These are phyloP conservation scores for Knufia fluminis DNA, from an alignment of 2,329 filamentous ascomycete species.

Conservation along the genomic window DNA sequence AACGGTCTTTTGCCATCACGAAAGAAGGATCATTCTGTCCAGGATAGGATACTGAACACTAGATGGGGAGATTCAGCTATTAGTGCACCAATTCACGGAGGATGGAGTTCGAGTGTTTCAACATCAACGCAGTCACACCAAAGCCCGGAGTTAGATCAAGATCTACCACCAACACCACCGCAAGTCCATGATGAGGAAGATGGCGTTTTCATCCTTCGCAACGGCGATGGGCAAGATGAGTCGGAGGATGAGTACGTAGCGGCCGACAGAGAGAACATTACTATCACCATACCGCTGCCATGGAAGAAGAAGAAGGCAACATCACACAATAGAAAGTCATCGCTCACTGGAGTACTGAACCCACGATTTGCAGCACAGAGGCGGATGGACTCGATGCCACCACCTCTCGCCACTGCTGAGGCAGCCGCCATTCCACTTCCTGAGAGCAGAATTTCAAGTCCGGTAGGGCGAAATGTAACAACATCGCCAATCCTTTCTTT, in stretches of 20 bases:
- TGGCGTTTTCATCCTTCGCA: slow-evolving; percentile 3
- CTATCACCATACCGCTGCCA: slow-evolving; percentile 7
- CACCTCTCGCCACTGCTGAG: not conserved
- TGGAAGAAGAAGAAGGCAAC: slow-evolving; percentile 3
- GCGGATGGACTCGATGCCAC: not conserved
- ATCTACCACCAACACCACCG: slow-evolving; percentile 7
- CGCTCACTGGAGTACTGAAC: not conserved
- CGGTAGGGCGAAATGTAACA: not conserved
- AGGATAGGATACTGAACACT: slow-evolving; percentile 24
- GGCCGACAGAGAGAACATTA: slow-evolving; percentile 1
- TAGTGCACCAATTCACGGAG: slow-evolving; percentile 32
- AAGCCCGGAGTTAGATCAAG: slow-evolving; percentile 4
- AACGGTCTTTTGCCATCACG: slow-evolving; percentile 6
- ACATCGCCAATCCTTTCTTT: slow-evolving; percentile 8
- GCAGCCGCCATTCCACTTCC: slow-evolving; percentile 7
- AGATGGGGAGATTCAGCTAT: slow-evolving; percentile 35
- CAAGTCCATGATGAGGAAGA: not conserved
- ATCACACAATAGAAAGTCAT: not conserved
- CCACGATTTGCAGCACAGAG: not conserved
- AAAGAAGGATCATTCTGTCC: slow-evolving; percentile 1
- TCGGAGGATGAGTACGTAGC: not conserved
- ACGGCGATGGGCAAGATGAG: not conserved
- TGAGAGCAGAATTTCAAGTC: slow-evolving; percentile 7
- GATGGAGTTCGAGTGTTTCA: slow-evolving; percentile 27
- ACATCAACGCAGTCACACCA: not conserved